phyloP scores from a whole-genome alignment of 192 early-diverging fungal species.

The Rhizoclosmatium globosum region DNA sequence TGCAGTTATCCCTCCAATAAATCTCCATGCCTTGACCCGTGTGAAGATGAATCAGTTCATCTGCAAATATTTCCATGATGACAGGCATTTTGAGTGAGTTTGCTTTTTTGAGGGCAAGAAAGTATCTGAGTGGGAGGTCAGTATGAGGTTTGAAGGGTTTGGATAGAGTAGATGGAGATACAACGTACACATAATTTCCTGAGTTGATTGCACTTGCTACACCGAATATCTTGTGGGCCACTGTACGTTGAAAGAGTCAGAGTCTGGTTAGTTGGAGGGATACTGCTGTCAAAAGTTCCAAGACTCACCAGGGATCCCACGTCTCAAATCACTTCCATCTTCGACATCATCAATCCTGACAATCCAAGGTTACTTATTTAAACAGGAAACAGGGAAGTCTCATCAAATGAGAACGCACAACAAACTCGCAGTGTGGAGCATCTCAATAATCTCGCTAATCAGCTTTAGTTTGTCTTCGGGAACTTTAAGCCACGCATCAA shows the following conservation, averaged over 20 bases:
- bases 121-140: slow-evolving; percentile 61
- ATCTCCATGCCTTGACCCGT: slow-evolving; percentile 98
- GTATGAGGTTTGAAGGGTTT: not conserved
- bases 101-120: slow-evolving; percentile 86
- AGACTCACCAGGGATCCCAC: slow-evolving; percentile 73
- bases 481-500: slow-evolving; percentile 88
- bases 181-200: slow-evolving; percentile 87
- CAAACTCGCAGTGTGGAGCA: slow-evolving; percentile 94
- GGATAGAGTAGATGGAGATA: not conserved
- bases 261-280: not conserved
- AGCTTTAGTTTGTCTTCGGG: slow-evolving; percentile 68
- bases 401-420: slow-evolving; percentile 62
- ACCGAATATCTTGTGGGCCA: slow-evolving; percentile 97
- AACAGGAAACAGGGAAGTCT: not conserved
- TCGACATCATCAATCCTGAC: slow-evolving; percentile 95
- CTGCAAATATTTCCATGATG: slow-evolving; percentile 87
- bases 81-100: slow-evolving; percentile 68
- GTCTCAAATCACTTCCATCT: slow-evolving; percentile 86
- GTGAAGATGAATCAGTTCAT: slow-evolving; percentile 91
- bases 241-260: slow-evolving; percentile 38
- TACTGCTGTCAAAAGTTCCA: not conserved
- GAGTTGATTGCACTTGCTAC: slow-evolving; percentile 93
- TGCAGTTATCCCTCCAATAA: slow-evolving; percentile 91
- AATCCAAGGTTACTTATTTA: not conserved
- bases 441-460: slow-evolving; percentile 86